Percentiles rank a stretch among this genome's conserved stretches.
Conservation (phyloP, 1,284 basidiomycete species). For the Exobasidium cylindrosporum region DNA sequence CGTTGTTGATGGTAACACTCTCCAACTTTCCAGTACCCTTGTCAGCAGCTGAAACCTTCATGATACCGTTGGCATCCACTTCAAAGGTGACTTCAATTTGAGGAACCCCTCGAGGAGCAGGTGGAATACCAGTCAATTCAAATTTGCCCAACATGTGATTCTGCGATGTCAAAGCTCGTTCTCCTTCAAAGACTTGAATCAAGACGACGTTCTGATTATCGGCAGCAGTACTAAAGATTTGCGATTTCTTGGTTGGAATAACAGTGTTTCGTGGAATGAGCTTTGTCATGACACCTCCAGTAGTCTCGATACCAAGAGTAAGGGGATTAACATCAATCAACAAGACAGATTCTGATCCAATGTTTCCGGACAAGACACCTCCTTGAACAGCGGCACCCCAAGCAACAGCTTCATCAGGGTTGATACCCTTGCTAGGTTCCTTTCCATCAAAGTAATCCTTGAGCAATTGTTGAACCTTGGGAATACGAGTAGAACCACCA, state of each 20-base stretch:
- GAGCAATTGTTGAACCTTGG: slow-evolving; percentile 94
- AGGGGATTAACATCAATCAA: slow-evolving; percentile 94
- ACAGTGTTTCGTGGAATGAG: slow-evolving; percentile 95
- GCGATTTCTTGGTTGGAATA: slow-evolving; percentile 94
- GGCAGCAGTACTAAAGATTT: slow-evolving; percentile 81
- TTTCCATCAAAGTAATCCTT: slow-evolving; percentile 86
- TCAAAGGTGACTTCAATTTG: slow-evolving; percentile 56
- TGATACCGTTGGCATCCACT: slow-evolving; percentile 55
- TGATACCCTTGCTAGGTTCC: slow-evolving; percentile 88
- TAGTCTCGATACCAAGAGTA: slow-evolving; percentile 95
- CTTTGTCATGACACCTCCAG: slow-evolving; percentile 97
- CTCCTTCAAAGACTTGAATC: slow-evolving; percentile 87
- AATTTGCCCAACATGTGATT: slow-evolving; percentile 98
- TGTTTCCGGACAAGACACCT: slow-evolving; percentile 87
- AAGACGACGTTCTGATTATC: slow-evolving; percentile 55
- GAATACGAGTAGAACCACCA: slow-evolving; percentile 97
- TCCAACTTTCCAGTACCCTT: slow-evolving; percentile 54
- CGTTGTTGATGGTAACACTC: slow-evolving; percentile 53
- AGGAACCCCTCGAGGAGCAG: slow-evolving; percentile 82
- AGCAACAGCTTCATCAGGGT: slow-evolving; percentile 73
- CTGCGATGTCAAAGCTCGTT: slow-evolving; percentile 92
- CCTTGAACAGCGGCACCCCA: slow-evolving; percentile 97
- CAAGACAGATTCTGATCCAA: slow-evolving; percentile 75
- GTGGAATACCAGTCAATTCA: slow-evolving; percentile 86
- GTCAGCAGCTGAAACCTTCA: slow-evolving; percentile 54